These are phyloP conservation scores for Starmera amethionina DNA, from an alignment of 805 yeast species.

Conservation along the genomic window DNA sequence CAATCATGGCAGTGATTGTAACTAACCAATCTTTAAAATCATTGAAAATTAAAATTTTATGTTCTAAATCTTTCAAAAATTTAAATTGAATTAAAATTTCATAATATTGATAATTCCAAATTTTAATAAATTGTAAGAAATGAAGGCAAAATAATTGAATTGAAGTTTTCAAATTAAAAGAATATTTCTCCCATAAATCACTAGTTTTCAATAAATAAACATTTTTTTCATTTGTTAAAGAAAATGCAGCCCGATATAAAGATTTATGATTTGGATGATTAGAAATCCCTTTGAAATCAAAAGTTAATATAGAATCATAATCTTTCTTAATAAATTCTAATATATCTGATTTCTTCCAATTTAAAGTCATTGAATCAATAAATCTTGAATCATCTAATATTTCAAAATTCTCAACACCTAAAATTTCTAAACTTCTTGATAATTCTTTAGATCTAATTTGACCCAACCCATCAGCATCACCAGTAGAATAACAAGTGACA, in stretches of 20 bases:
- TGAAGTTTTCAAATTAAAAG: constrained; percentile 23
- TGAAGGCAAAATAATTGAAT: too few species aligned
- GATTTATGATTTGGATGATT: constrained; percentile 81
- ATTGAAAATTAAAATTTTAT: constrained; percentile 30
- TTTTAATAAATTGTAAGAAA: too few species aligned
- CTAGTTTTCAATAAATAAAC: constrained; percentile 23
- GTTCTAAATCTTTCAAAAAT: constrained; percentile 5
- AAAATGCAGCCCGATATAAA: constrained; percentile 35
- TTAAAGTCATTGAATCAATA: constrained; percentile 56
- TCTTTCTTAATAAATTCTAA: constrained; percentile 24
- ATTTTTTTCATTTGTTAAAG: constrained; percentile 1
- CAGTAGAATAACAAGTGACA: constrained; percentile 65
- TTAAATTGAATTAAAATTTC: neutral
- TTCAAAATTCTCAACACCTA: constrained; percentile 36
- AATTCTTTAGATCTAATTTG: constrained; percentile 51
- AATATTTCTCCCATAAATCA: constrained; percentile 34
- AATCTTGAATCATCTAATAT: constrained; percentile 39
- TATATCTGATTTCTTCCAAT: constrained; percentile 49
- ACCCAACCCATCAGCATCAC: constrained; percentile 73
- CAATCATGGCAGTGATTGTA: constrained; percentile 61
- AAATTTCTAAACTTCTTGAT: constrained; percentile 36
- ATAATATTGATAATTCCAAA: constrained; percentile 1
- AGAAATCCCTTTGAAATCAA: constrained; percentile 78
- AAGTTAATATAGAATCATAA: constrained; percentile 49
- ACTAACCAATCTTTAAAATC: constrained; percentile 7